A percentile compares a stretch with the other conserved stretches of the same genome.
Evolutionary conservation across 2,329 filamentous ascomycete species (phyloP).

Genomic region (Tolypocladium nubicola): DNA sequence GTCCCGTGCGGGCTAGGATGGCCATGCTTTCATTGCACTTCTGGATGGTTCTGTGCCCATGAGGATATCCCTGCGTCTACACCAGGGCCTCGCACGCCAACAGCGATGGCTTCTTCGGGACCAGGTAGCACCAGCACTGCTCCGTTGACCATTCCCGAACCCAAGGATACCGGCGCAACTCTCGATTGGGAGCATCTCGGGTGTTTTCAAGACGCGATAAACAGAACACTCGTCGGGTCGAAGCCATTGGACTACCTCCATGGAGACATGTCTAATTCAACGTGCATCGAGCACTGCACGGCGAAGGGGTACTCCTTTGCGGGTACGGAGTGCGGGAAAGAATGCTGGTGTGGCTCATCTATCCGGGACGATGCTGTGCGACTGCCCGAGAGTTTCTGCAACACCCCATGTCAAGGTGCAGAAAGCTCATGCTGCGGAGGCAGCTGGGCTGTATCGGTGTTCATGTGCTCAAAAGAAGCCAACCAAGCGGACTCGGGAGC

Average conservation of each 20-base stretch:
- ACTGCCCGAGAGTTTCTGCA: constrained; percentile 13
- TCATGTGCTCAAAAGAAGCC: constrained; percentile 1
- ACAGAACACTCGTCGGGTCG: constrained; percentile 10
- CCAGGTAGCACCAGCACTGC: not conserved
- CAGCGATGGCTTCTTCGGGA: not conserved
- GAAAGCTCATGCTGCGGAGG: constrained; percentile 12
- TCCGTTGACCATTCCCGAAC: not conserved
- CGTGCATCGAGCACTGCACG: constrained; percentile 37
- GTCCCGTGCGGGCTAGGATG: constrained; percentile 18
- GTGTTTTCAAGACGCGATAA: constrained; percentile 18
- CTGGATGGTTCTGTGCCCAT: constrained; percentile 17
- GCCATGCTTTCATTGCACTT: constrained; percentile 19
- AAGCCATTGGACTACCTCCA: constrained; percentile 14
- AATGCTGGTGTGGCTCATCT: constrained; percentile 39
- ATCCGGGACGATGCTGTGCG: constrained; percentile 12
- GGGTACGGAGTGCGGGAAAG: constrained; percentile 36
- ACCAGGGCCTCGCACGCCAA: not conserved
- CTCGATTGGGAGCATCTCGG: constrained; percentile 17
- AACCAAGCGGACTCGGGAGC: not conserved
- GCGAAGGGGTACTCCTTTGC: constrained; percentile 29
- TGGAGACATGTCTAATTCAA: constrained; percentile 34
- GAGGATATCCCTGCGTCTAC: not conserved
- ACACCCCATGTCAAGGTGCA: constrained; percentile 10
- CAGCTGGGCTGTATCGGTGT: constrained; percentile 14
- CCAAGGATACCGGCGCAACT: not conserved